Evolutionary conservation across 805 yeast species (phyloP).

Genomic region (Torulaspora quercuum): DNA sequence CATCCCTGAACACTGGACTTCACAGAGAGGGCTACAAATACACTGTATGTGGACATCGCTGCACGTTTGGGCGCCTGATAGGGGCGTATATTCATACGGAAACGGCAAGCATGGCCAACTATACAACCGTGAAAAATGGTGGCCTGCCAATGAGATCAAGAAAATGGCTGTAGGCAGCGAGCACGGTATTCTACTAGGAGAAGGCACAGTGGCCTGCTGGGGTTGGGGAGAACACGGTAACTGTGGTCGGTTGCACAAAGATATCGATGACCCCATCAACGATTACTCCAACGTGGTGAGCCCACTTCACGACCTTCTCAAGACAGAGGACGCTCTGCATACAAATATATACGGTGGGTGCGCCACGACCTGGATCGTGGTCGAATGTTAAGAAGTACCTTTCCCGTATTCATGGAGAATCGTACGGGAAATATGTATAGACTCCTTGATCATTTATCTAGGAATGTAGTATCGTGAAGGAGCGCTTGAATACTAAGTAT

Average conservation of each 20-base stretch:
- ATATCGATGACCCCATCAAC: slow-evolving; percentile 13
- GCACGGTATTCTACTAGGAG: slow-evolving; percentile 57
- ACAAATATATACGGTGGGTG: slow-evolving; percentile 28
- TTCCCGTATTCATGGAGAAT: slow-evolving; percentile 63
- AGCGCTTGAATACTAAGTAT: slow-evolving; percentile 4
- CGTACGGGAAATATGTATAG: slow-evolving; percentile 82
- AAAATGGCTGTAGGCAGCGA: slow-evolving; percentile 70
- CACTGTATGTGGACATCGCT: slow-evolving; percentile 74
- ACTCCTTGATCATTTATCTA: slow-evolving; percentile 50
- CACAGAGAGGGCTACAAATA: slow-evolving; percentile 6
- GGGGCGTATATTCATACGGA: slow-evolving; percentile 52
- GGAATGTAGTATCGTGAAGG: slow-evolving; percentile 22
- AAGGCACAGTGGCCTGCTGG: slow-evolving; percentile 59
- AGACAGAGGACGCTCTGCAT: background rate
- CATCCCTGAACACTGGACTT: slow-evolving; percentile 14
- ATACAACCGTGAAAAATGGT: slow-evolving; percentile 23
- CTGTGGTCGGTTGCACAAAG: slow-evolving; percentile 52
- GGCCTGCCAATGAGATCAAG: slow-evolving; percentile 11
- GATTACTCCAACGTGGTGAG: slow-evolving; percentile 29
- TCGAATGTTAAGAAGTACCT: slow-evolving; percentile 67
- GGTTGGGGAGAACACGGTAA: slow-evolving; percentile 99
- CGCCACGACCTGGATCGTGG: slow-evolving; percentile 34
- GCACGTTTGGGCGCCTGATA: slow-evolving; percentile 42
- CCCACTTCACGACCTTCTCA: slow-evolving; percentile 20
- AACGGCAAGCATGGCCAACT: slow-evolving; percentile 75